Evolutionary conservation across 371 early-diverging fungal species (phyloP), one percentile per base, ranked within the genome.

Genomic region (Mortierella polycephala): DNA sequence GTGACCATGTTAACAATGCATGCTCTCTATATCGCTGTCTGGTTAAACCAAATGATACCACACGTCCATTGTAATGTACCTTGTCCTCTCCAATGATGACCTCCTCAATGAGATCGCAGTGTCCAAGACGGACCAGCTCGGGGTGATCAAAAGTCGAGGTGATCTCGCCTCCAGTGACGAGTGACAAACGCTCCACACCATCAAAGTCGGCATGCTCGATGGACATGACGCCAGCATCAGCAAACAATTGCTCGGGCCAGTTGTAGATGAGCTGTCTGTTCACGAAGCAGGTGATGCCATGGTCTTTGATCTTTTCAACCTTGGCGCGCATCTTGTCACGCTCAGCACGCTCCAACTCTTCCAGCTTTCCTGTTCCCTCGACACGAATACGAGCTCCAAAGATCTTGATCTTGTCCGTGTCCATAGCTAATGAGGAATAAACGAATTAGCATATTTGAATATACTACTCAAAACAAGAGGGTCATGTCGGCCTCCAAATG

Each of bases 221-320:
- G 47, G 96, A 93, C 83, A 94, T 92, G 82, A 99, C 92, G 30
- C 98, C 98, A 59, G 97, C 87, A 76, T 97, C 98, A 30, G 96
- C 98, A 83, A 99, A 94, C 62, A 99, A 89, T 85, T 99, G 98
- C 85, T 98, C 98, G 60, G 99, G 99, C 95, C 96, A 99, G 93
- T 99, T 99, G 89, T 99, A 99, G 73, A 99, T 99, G 44, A 99
- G 89, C 87, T 99, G 99, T 75, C 99, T 95, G 91, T 99, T 99
- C 61, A 99, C 98, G 81, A 95, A 97, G 87, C 99, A 96, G 90
- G 99, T 99, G 86, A 99, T 97, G 12, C 96, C 97, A 79, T 96
- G 96, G 5, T 91, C 89, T 82, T 96, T 95, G 83, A 99, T 99
- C 87, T 95, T 96, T 40, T 98, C 98, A 45, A 99, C 98, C 92